Conservation (phyloP, 139 green algal species). For the Coccomyxa sp. region DNA sequence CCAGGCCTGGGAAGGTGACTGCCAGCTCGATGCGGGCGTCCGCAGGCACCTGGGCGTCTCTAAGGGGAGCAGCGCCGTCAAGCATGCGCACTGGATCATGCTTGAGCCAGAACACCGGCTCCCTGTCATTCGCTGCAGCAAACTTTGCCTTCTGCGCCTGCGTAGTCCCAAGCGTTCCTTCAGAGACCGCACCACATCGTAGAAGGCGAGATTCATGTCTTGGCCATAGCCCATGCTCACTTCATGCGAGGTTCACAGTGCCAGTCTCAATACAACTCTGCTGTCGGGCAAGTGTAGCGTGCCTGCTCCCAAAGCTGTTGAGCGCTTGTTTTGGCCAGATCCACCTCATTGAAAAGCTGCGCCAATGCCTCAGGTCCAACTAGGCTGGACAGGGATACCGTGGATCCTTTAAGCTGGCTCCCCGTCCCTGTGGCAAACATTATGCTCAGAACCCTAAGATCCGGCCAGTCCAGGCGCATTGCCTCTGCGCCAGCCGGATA, state of each 20-base stretch:
- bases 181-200: background rate
- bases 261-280: background rate
- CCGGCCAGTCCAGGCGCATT: too few relatives aligned
- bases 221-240: background rate
- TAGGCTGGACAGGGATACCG: conserved; percentile 17
- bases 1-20: conserved; percentile 5
- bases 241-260: background rate
- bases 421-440: background rate
- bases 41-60: background rate
- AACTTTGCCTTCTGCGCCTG: background rate
- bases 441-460: background rate
- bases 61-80: background rate
- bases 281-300: background rate
- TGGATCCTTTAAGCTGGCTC: background rate
- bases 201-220: background rate
- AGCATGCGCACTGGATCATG: background rate
- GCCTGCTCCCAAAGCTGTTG: background rate
- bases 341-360: conserved; percentile 13
- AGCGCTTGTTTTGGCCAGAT: background rate
- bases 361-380: conserved; percentile 1
- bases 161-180: conserved; percentile 3
- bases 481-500: background rate
- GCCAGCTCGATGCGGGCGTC: conserved; percentile 9
- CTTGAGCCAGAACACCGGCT: background rate
- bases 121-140: background rate